Evolutionary conservation across 495 filamentous ascomycete genomes (phyloP), one percentile per base, ranked within the genome.

Genomic region (Aspergillus nidulans): DNA sequence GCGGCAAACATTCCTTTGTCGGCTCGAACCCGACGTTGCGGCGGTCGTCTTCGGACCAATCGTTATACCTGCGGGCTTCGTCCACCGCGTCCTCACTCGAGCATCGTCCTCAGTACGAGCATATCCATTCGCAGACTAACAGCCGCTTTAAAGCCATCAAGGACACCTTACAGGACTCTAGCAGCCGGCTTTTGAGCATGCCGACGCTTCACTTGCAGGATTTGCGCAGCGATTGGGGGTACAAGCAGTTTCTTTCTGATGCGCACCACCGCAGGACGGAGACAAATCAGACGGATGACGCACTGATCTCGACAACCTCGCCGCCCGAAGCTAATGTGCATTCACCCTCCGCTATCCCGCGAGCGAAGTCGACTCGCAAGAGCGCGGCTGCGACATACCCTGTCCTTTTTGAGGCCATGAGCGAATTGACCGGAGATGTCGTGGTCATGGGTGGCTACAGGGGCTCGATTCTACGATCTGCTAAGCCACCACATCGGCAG

Each of bases 381-480:
- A 72, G 70, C 41, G 30, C 42, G 2, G 53, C 46, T 32, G 30
- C 63, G 1, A 52, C 59, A 1, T 73, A 81, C 60, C 76, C 83
- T 3, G 63, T 75, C 25, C 69, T 96, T 12, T 80, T 85, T 41
- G 74, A 81, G 13, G 87, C 87, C 6, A 69, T 95, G 56, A 79
- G 85, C 34, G 72, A 81, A 15, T 71, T 97, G 23, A 87, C 82
- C 0, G 91, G 92, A 9, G 92, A 97, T 66, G 72, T 97, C 3
- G 89, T 97, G 10, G 73, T 97, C 20, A 79, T 97, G 69, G 92
- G 92, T 23, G 92, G 92, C 2, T 97, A 96, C 69, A 79, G 92
- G 49, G 92, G 92, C 7, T 96, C 92, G 0, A 79, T 96, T 10
- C 66, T 98, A 4, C 85, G 92, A 13, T 95, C 92, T n/a, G 85